Evolutionary conservation across 768 basidiomycete genomes (phyloP).

Genomic region (Russula griseocarnosa): DNA sequence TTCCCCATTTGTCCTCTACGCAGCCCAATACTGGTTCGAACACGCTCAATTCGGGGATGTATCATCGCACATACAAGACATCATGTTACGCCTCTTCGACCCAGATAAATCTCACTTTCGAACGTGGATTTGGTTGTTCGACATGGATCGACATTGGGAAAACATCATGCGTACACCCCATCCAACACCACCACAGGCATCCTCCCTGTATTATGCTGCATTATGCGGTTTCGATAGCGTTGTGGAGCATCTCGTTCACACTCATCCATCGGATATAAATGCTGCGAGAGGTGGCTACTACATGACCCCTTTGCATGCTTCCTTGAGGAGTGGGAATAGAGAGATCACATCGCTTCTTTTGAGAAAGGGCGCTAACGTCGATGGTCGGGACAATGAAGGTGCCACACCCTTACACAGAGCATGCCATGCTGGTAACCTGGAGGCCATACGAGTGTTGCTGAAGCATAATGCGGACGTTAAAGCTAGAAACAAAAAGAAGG

Average conservation of each 20-base stretch:
- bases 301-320: neutral
- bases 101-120: neutral
- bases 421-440: neutral
- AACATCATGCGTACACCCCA: neutral
- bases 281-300: neutral
- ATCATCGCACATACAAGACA: neutral
- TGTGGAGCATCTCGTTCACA: neutral
- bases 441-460: neutral
- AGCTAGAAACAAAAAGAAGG: neutral
- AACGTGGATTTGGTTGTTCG: constrained; percentile 9
- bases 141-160: constrained; percentile 1
- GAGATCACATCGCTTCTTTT: neutral
- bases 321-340: neutral
- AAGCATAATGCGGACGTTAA: neutral
- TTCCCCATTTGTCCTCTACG: constrained; percentile 4
- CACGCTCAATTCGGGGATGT: neutral
- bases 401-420: neutral
- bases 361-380: neutral
- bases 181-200: neutral
- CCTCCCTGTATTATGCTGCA: constrained; percentile 2
- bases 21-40: constrained; percentile 9
- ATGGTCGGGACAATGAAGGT: neutral
- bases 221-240: neutral
- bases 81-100: constrained; percentile 3
- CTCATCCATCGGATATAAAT: neutral